These are phyloP conservation scores for Xylaria sp. DNA, from an alignment of 2,329 filamentous ascomycete genomes.

Conservation along the genomic window DNA sequence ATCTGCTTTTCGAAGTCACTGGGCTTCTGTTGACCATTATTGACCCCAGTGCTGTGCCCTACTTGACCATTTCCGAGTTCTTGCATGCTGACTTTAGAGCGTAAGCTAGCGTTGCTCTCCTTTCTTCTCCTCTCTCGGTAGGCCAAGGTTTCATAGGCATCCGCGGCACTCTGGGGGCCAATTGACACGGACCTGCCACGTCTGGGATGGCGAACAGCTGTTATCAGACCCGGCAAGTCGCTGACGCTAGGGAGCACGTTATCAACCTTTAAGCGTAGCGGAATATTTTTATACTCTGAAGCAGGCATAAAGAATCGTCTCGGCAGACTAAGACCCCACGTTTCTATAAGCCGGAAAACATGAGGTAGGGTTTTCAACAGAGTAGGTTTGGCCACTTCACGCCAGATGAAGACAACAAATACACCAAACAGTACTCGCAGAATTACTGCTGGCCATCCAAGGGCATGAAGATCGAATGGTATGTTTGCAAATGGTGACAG, in stretches of 20 bases:
- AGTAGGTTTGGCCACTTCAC: conserved; percentile 84
- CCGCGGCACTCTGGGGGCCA: conserved; percentile 92
- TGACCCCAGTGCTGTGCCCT: conserved; percentile 36
- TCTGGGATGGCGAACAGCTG: conserved; percentile 78
- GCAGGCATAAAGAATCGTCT: conserved; percentile 90
- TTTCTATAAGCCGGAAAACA: conserved; percentile 84
- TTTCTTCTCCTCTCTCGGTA: conserved; percentile 74
- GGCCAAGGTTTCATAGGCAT: conserved; percentile 93
- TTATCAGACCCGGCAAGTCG: conserved; percentile 82
- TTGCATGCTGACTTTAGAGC: conserved; percentile 50
- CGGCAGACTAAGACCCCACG: conserved; percentile 78
- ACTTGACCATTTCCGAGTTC: conserved; percentile 47
- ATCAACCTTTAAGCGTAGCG: conserved; percentile 70
- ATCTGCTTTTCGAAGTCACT: conserved; percentile 75
- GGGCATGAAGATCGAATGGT: conserved; percentile 67
- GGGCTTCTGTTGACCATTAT: conserved; percentile 37
- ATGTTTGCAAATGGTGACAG: conserved; percentile 55
- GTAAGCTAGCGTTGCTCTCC: conserved; percentile 58
- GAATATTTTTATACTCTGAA: conserved; percentile 87
- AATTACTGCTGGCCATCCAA: conserved; percentile 69
- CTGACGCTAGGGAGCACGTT: conserved; percentile 90
- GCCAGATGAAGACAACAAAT: conserved; percentile 84
- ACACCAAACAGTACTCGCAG: conserved; percentile 80
- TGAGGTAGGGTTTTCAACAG: conserved; percentile 81
- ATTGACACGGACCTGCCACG: conserved; percentile 84